These are phyloP conservation scores for Heterobasidion annosum DNA, from an alignment of 1,284 basidiomycete genomes.

Conservation along the genomic window DNA sequence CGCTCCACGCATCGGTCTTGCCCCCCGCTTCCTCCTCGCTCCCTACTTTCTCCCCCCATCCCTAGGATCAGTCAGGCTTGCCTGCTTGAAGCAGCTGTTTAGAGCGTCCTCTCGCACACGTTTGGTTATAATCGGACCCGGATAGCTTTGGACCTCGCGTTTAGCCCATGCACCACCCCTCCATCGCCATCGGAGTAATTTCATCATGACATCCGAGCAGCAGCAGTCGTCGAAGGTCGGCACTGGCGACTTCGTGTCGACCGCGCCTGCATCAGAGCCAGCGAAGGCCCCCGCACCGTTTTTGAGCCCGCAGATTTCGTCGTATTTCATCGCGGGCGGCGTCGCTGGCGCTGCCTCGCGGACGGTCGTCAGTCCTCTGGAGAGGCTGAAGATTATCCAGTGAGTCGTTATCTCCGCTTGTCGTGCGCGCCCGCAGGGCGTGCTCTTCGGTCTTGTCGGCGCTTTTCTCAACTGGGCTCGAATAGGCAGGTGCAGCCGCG, in stretches of 20 bases:
- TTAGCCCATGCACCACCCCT: too few relatives aligned
- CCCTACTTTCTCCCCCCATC: too few relatives aligned
- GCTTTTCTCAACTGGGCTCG: background rate
- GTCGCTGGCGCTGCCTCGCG: constrained; percentile 77
- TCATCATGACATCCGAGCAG: background rate
- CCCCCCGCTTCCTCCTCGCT: too few relatives aligned
- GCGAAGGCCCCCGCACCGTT: constrained; percentile 15
- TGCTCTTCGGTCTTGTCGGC: constrained; percentile 4
- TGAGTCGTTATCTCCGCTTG: constrained; percentile 27
- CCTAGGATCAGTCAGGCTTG: too few relatives aligned
- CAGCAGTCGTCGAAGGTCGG: too few relatives aligned
- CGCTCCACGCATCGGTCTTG: too few relatives aligned
- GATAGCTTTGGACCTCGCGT: too few relatives aligned
- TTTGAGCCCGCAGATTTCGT: constrained; percentile 53
- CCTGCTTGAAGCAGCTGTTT: too few relatives aligned
- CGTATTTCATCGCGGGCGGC: constrained; percentile 70
- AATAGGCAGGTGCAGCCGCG: constrained; percentile 73
- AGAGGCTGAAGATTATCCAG: constrained; percentile 94
- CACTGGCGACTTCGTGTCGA: too few relatives aligned
- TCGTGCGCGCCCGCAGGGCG: background rate
- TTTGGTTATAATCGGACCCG: too few relatives aligned
- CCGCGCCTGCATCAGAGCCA: background rate
- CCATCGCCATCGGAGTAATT: too few relatives aligned
- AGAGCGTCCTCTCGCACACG: too few relatives aligned
- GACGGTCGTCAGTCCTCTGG: constrained; percentile 88